Evolutionary conservation across 2,329 filamentous ascomycete genomes (phyloP), one percentile per base, ranked within the genome.

Genomic region (Penicillium carneum): DNA sequence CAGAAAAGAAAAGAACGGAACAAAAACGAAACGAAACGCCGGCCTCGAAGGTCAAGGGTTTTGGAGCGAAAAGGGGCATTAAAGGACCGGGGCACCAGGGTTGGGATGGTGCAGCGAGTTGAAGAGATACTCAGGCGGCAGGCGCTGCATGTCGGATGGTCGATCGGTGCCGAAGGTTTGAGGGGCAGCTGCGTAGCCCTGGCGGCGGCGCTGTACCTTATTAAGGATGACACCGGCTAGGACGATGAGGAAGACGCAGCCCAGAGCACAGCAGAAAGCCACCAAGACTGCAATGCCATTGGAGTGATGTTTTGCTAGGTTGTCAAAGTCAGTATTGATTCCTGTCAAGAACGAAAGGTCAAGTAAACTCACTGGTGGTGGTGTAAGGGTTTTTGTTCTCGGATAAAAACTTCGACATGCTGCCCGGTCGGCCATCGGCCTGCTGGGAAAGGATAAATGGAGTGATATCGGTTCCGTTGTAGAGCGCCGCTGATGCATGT

Each of bases 381-480:
- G 81, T 84, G 79, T 97, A 95, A 73, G 91, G 91, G 73, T 90
- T 88, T 64, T 89, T 82, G 50, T 91, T 90, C 79, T 96, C 88
- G 11, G 93, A 90, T 76, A 99, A 96, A 63, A 98, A 84, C 67
- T 87, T 87, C 36, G 90, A 88, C 71, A 99, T 86, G 70, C 87
- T 93, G 50, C 93, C 92, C 11, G 86, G 82, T 12, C 83, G 82
- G 61, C 87, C 87, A 70, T 87, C 84, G 12, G 84, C 79, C 61
- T 84, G 89, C 47, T 87, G 90, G 1, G 93, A 91, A 43, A 99
- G 84, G 42, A 92, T 85, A 75, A 94, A 97, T 0, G 95, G 94
- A 53, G 83, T 83, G 74, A 94, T 88, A 2, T 82, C 80, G 11
- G 88, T 92, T 70, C 95, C 95, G 72, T 98, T 92, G 81, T 91